Evolutionary conservation across 2,329 filamentous ascomycete species (phyloP).

Genomic region (Fusarium newnesense): DNA sequence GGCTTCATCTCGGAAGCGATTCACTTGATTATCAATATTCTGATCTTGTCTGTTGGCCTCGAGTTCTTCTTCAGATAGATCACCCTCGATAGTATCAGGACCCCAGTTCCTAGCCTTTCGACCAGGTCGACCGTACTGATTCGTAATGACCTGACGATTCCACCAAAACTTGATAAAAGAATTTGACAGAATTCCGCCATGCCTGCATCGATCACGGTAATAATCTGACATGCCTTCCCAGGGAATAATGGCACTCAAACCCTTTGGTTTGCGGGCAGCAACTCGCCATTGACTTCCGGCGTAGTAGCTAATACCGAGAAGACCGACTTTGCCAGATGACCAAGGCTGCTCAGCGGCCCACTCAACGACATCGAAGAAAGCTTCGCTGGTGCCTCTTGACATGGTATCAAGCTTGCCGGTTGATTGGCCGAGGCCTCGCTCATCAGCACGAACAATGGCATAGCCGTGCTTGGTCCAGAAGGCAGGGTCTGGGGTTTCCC

Average conservation of each 20-base stretch:
- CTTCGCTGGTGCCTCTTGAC: conserved; percentile 59
- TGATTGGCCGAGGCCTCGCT: conserved; percentile 59
- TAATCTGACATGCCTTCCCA: conserved; percentile 65
- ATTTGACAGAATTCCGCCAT: conserved; percentile 70
- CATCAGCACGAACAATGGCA: conserved; percentile 64
- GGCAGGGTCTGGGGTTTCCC: conserved; percentile 68
- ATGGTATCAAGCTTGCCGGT: conserved; percentile 60
- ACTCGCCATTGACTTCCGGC: conserved; percentile 61
- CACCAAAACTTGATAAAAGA: conserved; percentile 59
- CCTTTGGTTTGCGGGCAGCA: conserved; percentile 58
- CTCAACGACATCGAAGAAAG: conserved; percentile 61
- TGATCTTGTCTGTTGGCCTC: conserved; percentile 60
- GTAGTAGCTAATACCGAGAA: conserved; percentile 61
- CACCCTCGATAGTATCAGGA: conserved; percentile 66
- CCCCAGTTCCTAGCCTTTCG: conserved; percentile 63
- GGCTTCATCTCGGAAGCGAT: conserved; percentile 68
- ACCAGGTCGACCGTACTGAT: conserved; percentile 72
- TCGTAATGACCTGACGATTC: conserved; percentile 51
- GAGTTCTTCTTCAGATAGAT: conserved; percentile 63
- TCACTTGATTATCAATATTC: conserved; percentile 56
- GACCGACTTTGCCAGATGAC: conserved; percentile 60
- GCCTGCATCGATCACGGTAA: conserved; percentile 67
- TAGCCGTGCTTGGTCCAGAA: conserved; percentile 67
- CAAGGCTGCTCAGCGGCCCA: conserved; percentile 58
- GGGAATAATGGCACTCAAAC: conserved; percentile 59